Base-by-base conservation (phyloP, 257 asterid genomes). In the Solanum tarapatanum region DNA sequence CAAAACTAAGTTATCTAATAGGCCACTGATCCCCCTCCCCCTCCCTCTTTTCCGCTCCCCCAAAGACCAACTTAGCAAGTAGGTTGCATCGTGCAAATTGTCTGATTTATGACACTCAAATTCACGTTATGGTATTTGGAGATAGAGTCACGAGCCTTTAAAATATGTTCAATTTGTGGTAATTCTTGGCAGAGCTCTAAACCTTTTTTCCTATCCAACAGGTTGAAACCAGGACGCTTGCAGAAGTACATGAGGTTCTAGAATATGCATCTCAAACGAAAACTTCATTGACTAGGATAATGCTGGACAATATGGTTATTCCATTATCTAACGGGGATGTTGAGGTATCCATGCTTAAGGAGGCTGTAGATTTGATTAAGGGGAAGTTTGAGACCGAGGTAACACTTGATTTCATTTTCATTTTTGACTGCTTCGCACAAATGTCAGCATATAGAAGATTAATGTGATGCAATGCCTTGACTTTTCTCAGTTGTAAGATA, bases 271-370 rank as follows among this genome's bases (percentile, higher is more conserved):
- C 99, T 86, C 89, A 92, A 79, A 89, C 91, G 55, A 93, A 93
- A 89, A 93, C 98, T 36, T 92, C 93, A 64, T 88, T 96, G 88
- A 92, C 93, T 51, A 94, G 99, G 90, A 94, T 97, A 91, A 96
- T 96, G 99, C 92, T 97, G 86, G 99, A 97, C 88, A 97, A 97
- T 91, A 96, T 97, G 99, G 98, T 96, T 43, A 94, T 95, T 86
- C 99, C 99, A 19, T 91, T 95, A 89, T 88, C 95, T 60, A 80
- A 96, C 68, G 98, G 98, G 69, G 96, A 92, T 87, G 88, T 96
- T 60, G 98, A 96, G 84, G 94, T 95, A 79, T 94, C 99, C 90
- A 95, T 97, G 99, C 99, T 97, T 82, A 89, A 90, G 92, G 94
- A 96, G 84, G 99, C 99, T 3, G 98, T 97, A 72, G 89, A 90